Conservation (phyloP, 345 rosid species). For the Euphorbia pulcherrima region DNA sequence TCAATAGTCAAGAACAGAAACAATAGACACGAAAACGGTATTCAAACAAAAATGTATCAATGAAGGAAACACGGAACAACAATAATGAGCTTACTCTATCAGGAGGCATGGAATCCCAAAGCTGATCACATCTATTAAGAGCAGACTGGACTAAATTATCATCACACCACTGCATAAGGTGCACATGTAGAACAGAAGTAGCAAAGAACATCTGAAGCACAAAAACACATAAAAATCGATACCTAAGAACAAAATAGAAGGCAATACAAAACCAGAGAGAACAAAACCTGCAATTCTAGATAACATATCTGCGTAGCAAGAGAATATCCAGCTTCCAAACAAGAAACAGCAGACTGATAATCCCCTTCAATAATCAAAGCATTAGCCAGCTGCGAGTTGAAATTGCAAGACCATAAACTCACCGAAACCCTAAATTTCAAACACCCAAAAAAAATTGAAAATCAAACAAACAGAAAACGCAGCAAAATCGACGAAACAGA, state of each 20-base stretch:
- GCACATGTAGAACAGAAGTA: conserved; percentile 79
- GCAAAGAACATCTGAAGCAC: conserved; percentile 77
- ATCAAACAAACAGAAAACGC: background rate
- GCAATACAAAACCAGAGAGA: background rate
- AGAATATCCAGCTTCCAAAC: conserved; percentile 58
- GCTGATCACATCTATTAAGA: conserved; percentile 57
- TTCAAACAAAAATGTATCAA: background rate
- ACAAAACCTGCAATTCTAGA: conserved; percentile 67
- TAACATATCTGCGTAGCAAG: conserved; percentile 57
- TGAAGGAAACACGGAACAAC: background rate
- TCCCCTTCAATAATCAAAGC: conserved; percentile 79
- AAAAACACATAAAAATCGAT: background rate
- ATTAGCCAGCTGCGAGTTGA: conserved; percentile 94
- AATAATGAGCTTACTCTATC: conserved; percentile 49
- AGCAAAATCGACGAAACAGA: background rate
- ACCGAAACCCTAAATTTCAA: conserved; percentile 35
- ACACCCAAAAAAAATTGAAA: background rate
- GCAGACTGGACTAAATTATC: conserved; percentile 63
- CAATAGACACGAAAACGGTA: background rate
- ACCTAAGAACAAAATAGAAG: background rate
- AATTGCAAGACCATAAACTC: conserved; percentile 85
- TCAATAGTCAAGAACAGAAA: background rate
- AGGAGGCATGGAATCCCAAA: conserved; percentile 65
- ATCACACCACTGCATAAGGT: conserved; percentile 88
- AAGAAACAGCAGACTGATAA: conserved; percentile 57